These are phyloP conservation scores for Eleusine indica DNA, from an alignment of 176 grass and related monocot species.

Conservation along the genomic window DNA sequence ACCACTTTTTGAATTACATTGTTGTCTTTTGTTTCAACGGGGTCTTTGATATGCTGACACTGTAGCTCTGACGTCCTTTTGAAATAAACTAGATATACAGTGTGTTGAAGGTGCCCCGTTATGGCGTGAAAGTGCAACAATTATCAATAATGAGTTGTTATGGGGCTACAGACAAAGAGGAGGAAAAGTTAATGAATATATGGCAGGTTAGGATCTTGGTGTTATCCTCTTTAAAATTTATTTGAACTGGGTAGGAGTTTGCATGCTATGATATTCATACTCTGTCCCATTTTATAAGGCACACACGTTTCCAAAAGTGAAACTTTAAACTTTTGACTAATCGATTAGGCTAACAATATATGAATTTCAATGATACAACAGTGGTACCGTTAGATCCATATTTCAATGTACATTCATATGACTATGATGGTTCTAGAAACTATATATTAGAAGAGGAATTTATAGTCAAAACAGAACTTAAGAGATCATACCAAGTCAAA, in stretches of 20 bases:
- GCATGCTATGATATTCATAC: constrained; percentile 13
- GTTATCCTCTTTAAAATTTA: not conserved
- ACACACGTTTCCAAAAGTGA: not conserved
- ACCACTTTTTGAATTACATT: not conserved
- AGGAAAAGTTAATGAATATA: constrained; percentile 73
- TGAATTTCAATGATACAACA: not conserved
- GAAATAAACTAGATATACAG: constrained; percentile 70
- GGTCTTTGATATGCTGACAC: constrained; percentile 15
- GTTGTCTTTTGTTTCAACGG: not conserved
- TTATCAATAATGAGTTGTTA: constrained; percentile 66
- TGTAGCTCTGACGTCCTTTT: constrained; percentile 31
- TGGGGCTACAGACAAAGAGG: constrained; percentile 66
- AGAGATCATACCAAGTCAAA: not conserved
- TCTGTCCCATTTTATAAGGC: not conserved
- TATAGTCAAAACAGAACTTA: not conserved
- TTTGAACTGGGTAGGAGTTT: constrained; percentile 21
- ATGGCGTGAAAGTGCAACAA: constrained; percentile 67
- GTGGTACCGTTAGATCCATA: not conserved
- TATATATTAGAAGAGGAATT: not conserved
- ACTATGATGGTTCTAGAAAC: not conserved
- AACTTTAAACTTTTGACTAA: not conserved
- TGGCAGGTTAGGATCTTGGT: constrained; percentile 63
- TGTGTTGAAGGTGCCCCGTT: constrained; percentile 69
- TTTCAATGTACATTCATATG: not conserved
- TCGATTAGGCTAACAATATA: not conserved